Conservation (phyloP, 805 yeast genomes). For the Jamesozyma gamospora region DNA sequence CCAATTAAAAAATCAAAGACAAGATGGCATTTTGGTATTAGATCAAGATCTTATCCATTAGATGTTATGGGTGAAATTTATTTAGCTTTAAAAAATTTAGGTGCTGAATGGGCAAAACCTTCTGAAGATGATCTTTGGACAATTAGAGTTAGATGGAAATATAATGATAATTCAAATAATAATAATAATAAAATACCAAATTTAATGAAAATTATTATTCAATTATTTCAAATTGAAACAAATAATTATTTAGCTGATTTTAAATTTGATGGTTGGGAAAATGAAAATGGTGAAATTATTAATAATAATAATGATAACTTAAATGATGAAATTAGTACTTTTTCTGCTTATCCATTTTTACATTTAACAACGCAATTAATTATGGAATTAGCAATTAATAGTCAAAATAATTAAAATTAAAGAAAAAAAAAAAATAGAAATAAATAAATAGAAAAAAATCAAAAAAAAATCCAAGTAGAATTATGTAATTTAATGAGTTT, state of each 20-base stretch:
- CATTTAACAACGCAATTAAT: slow-evolving; percentile 86
- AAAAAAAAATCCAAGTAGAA: no score
- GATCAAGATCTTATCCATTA: slow-evolving; percentile 90
- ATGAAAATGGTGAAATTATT: slow-evolving; percentile 24
- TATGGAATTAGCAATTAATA: slow-evolving; percentile 91
- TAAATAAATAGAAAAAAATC: no score
- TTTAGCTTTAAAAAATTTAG: slow-evolving; percentile 82
- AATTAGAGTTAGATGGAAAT: slow-evolving; percentile 88
- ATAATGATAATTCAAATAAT: slow-evolving; percentile 30
- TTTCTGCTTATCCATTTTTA: slow-evolving; percentile 89
- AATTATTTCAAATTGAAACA: slow-evolving; percentile 88
- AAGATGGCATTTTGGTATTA: slow-evolving; percentile 97
- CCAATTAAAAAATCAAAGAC: slow-evolving; percentile 80
- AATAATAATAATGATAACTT: slow-evolving; percentile 19
- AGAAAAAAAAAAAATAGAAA: no score
- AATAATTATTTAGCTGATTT: slow-evolving; percentile 93
- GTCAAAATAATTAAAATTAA: slow-evolving; percentile 1
- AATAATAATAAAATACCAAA: slow-evolving; percentile 37
- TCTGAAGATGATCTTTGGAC: slow-evolving; percentile 95
- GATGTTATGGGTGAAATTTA: slow-evolving; percentile 99
- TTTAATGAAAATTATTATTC: slow-evolving; percentile 93
- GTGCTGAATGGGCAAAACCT: slow-evolving; percentile 97
- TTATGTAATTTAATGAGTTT: no score
- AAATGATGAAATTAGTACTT: slow-evolving; percentile 42
- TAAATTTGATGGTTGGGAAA: slow-evolving; percentile 96